Evolutionary conservation across 768 basidiomycete species (phyloP), one percentile per base, ranked within the genome.

Genomic region (Leccinum variicolor): DNA sequence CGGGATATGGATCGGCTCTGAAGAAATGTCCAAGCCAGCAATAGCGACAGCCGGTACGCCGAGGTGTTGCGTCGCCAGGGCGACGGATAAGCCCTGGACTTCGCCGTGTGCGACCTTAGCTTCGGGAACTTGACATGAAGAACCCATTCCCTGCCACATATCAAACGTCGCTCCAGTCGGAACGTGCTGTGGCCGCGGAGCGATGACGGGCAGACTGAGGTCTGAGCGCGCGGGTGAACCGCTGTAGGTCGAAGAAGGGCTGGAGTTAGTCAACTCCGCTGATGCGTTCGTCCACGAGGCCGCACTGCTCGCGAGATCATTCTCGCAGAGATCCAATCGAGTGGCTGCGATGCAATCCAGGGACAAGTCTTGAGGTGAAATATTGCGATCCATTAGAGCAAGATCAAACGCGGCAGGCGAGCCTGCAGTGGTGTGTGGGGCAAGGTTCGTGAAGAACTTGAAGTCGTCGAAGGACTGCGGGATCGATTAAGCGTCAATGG

Each of bases 241-340:
- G 0, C 77, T 75, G 62, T 80, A 81, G 6, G 72, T 67, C 2
- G 80, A 77, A 0, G 79, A 79, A 0, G 78, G 69, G 7, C 71
- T 66, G 1, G 77, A 76, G 31, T 64, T 53, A 2, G 64, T 6
- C 6, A 66, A 59, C 28, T 61, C 62, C 21, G 54, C 11, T 64
- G 60, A 54, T 56, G 63, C 25, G 11, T 33, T 48, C 6, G 49
- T 19, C 66, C 66, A 67, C 10, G 64, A 54, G 0, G 50, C 2
- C 1, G 36, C 28, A 19, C 4, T 61, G 58, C 43, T 51, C 47
- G 26, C 56, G 56, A 58, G 13, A 15, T 52, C 29, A 50, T n/a
- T 36, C 9, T 50, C 43, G 13, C 17, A 54, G 11, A 63, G 21
- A 46, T 61, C 57, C 26, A 59, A 29, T 7, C 59, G 64, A 29